Evolutionary conservation across 106 monocot species (phyloP).

Genomic region (Acorus gramineus): DNA sequence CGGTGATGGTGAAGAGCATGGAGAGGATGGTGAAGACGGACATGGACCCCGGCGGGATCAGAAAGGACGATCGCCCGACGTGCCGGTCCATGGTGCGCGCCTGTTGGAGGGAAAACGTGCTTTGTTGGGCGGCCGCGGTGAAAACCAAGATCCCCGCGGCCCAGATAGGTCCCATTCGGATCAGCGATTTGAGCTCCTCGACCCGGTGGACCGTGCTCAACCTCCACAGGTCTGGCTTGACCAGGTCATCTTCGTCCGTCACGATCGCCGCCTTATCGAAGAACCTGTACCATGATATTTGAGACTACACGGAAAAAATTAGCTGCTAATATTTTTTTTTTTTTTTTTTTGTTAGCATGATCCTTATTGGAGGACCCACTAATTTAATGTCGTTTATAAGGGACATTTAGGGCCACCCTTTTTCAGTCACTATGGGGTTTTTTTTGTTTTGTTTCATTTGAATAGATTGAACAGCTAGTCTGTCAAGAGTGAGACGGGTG

Average conservation of each 20-base stretch:
- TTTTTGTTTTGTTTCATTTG: too few relatives aligned
- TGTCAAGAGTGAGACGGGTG: too few relatives aligned
- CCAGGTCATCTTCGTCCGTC: constrained; percentile 16
- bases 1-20: constrained; percentile 56
- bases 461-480: too few relatives aligned
- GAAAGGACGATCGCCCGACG: constrained; percentile 42
- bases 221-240: constrained; percentile 45
- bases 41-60: constrained; percentile 82
- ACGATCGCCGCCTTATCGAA: constrained; percentile 57
- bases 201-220: constrained; percentile 81
- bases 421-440: too few relatives aligned
- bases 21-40: constrained; percentile 59
- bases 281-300: constrained; percentile 30
- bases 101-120: constrained; percentile 79
- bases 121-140: constrained; percentile 60
- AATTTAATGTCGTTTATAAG: too few relatives aligned
- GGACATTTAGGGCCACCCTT: too few relatives aligned
- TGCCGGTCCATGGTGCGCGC: constrained; percentile 87
- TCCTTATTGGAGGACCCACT: too few relatives aligned
- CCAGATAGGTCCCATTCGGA: constrained; percentile 88
- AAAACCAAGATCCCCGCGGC: constrained; percentile 64
- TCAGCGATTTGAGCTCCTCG: constrained; percentile 73
- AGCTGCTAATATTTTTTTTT: neutral
- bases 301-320: neutral
- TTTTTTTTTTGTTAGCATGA: too few relatives aligned